A percentile compares a stretch with the other conserved stretches of the same genome.
Evolutionary conservation across 73 alveolate species (phyloP).

Genomic region (Stentor coeruleus): DNA sequence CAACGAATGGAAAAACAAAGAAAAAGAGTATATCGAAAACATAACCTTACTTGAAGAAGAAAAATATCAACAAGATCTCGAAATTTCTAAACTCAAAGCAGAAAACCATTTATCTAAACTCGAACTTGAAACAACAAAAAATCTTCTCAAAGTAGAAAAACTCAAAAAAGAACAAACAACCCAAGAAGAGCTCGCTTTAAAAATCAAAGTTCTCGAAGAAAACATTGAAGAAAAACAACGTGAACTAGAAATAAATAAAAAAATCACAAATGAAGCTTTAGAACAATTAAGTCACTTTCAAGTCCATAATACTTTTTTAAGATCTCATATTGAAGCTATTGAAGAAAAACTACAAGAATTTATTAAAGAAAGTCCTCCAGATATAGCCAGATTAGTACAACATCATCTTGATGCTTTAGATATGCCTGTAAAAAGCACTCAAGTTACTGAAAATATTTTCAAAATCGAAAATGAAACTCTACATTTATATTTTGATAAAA

Average conservation of each 20-base stretch:
- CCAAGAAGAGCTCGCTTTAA: neutral
- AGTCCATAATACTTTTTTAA: neutral
- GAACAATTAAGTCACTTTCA: constrained; percentile 1
- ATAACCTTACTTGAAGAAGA: neutral
- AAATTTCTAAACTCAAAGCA: neutral
- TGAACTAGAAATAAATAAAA: neutral
- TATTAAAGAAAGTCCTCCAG: neutral
- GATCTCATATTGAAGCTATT: neutral
- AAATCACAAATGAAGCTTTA: constrained; percentile 1
- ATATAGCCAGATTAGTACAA: neutral
- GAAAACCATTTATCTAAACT: neutral
- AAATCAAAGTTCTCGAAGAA: neutral
- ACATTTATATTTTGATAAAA: neutral
- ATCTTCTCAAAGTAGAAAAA: neutral
- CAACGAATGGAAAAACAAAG: constrained; percentile 2
- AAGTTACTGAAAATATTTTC: neutral
- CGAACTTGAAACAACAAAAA: neutral
- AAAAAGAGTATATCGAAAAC: neutral
- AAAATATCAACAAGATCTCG: neutral
- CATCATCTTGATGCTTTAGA: neutral
- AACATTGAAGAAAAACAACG: neutral
- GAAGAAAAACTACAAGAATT: neutral
- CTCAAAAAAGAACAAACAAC: neutral
- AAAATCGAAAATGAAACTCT: neutral
- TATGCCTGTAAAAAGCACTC: neutral